Base-by-base conservation (phyloP, 2,329 filamentous ascomycete species). In the Colletotrichum nymphaeae region DNA sequence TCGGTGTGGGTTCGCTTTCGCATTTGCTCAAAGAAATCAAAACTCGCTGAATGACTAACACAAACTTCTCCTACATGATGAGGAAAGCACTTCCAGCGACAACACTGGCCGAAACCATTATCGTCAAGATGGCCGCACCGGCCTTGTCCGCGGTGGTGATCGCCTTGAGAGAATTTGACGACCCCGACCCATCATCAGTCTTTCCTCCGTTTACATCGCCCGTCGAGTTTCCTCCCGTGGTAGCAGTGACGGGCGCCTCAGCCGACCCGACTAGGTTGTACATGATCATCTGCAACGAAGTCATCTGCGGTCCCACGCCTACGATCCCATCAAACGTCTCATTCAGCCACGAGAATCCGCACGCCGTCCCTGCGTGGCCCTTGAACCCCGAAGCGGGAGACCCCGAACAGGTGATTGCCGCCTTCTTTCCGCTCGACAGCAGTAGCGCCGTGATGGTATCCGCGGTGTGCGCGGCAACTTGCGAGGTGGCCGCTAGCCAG, bases 51-150 rank as follows among this genome's bases (percentile, higher is more conserved):
- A 49, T n/a, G 5, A n/a, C 19, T 9, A 49, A 49, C 42, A 49
- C 3, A n/a, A 49, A 35, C 42, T 49, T 9, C 37, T 42, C 28
- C 57, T 72, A 72, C 12, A 63, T 49, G n/a, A 63, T 32, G 22
- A 72, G 37, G 30, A 72, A 69, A 14, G 52, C 30, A 16, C 49
- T 69, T 3, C 69, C 59, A 5, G 83, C 82, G 1, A 86, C 69
- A 4, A 83, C 81, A 28, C 85, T 83, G 9, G 86, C 78, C 2
- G 94, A 79, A 6, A 92, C 80, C 4, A 91, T 65, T 1, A 89
- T 81, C 1, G 93, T 95, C 63, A 86, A 75, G 73, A 95, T 88
- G 9, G 89, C 89, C 46, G 93, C 93, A 12, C 93, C 94, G 6
- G 89, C 92, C 75, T 86, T 89, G 78, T 95, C 93, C 7, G 86